A percentile compares a stretch with the other conserved stretches of the same genome.
Evolutionary conservation across 2,329 filamentous ascomycete genomes (phyloP).

Genomic region (Fusarium sp.): DNA sequence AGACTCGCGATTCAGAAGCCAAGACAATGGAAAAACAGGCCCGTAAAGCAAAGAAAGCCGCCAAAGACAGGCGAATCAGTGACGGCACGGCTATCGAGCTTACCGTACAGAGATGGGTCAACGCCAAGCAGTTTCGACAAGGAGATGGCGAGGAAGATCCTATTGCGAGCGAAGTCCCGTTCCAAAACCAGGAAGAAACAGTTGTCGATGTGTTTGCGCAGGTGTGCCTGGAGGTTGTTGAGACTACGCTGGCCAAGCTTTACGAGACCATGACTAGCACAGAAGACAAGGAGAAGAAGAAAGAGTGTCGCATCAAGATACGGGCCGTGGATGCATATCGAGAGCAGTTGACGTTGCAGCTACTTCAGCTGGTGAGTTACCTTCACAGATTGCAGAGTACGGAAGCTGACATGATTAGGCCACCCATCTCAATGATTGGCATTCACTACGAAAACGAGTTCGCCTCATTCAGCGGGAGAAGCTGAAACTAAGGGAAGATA

Average conservation of each 20-base stretch:
- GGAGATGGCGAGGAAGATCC: constrained; percentile 56
- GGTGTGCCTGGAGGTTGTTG: constrained; percentile 70
- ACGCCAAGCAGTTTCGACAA: constrained; percentile 57
- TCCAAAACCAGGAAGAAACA: constrained; percentile 68
- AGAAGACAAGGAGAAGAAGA: constrained; percentile 60
- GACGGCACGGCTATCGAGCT: constrained; percentile 60
- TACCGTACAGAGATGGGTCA: constrained; percentile 70
- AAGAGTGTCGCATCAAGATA: constrained; percentile 67
- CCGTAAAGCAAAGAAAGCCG: constrained; percentile 36
- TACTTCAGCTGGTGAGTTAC: constrained; percentile 69
- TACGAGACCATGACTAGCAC: constrained; percentile 54
- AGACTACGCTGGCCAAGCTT: constrained; percentile 61
- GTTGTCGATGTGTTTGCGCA: constrained; percentile 72
- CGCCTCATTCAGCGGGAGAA: constrained; percentile 69
- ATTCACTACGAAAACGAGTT: constrained; percentile 68
- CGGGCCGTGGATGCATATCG: constrained; percentile 69
- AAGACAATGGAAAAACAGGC: constrained; percentile 37
- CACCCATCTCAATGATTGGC: constrained; percentile 69
- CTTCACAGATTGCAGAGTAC: accelerated
- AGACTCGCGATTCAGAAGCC: constrained; percentile 33
- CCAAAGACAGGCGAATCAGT: constrained; percentile 37
- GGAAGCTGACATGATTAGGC: constrained; percentile 54
- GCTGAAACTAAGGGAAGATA: constrained; percentile 67
- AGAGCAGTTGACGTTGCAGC: constrained; percentile 65
- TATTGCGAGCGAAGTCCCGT: constrained; percentile 64